Evolutionary conservation across 2,329 filamentous ascomycete genomes (phyloP).

Genomic region (Talaromyces sp.): DNA sequence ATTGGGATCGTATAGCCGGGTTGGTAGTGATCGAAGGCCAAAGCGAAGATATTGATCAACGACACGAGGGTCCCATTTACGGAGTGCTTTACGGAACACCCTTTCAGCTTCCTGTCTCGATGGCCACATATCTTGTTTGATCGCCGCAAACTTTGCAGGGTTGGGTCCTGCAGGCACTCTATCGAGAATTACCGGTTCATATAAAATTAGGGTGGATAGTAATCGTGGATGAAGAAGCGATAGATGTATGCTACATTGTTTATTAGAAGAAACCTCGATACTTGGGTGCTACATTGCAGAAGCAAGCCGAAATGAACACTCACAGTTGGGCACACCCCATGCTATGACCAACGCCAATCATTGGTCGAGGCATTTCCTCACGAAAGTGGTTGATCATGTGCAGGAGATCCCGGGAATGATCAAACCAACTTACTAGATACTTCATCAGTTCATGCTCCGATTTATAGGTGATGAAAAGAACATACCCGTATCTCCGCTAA

Average conservation of each 20-base stretch:
- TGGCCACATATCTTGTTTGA: background rate
- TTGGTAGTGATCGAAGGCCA: slow-evolving; percentile 20
- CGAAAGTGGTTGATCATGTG: slow-evolving; percentile 43
- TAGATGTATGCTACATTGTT: background rate
- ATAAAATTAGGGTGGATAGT: background rate
- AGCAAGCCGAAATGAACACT: background rate
- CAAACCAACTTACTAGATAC: slow-evolving; percentile 63
- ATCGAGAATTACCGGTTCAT: slow-evolving; percentile 5
- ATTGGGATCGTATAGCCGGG: slow-evolving; percentile 17
- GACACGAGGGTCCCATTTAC: slow-evolving; percentile 20
- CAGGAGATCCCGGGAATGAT: slow-evolving; percentile 73
- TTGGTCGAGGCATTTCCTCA: slow-evolving; percentile 46
- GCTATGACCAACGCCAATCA: slow-evolving; percentile 79
- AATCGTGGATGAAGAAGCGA: slow-evolving; percentile 6
- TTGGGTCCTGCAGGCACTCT: background rate
- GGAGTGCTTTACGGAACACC: slow-evolving; percentile 16
- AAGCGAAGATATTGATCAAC: slow-evolving; percentile 15
- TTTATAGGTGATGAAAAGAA: background rate
- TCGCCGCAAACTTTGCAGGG: background rate
- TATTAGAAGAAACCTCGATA: background rate
- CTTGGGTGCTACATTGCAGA: background rate
- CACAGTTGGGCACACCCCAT: slow-evolving; percentile 68
- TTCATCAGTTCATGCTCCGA: background rate
- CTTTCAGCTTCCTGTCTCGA: background rate
- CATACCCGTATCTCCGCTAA: slow-evolving; percentile 63